phyloP scores from a whole-genome alignment of 495 filamentous ascomycete species.

The Neurospora hispaniola region DNA sequence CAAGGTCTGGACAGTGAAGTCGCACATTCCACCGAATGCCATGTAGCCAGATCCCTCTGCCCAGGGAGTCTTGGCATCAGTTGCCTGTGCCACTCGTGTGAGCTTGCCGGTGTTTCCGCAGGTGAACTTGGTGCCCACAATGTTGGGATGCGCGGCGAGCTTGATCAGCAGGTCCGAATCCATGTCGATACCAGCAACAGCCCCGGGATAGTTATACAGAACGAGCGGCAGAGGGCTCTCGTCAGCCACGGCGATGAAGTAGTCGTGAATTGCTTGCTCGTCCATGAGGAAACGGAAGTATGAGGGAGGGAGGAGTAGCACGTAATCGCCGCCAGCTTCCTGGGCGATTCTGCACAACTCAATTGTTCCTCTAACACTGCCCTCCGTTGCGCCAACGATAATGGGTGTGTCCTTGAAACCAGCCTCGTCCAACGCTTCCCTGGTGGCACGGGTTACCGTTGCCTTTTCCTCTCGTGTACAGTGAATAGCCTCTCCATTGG shows the following conservation, averaged over 20 bases:
- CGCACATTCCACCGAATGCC: conserved; percentile 80
- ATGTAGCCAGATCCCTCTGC: conserved; percentile 61
- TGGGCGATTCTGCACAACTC: conserved; percentile 59
- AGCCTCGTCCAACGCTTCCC: conserved; percentile 72
- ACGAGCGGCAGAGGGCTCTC: conserved; percentile 66
- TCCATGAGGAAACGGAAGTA: conserved; percentile 76
- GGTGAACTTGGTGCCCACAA: conserved; percentile 84
- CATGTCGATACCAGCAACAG: conserved; percentile 86
- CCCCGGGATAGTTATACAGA: conserved; percentile 86
- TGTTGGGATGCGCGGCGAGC: conserved; percentile 72
- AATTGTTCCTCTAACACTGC: conserved; percentile 67
- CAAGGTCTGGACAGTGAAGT: conserved; percentile 76
- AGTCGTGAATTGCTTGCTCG: conserved; percentile 65
- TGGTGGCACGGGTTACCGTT: conserved; percentile 66
- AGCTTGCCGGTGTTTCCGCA: conserved; percentile 85
- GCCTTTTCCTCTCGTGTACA: conserved; percentile 64
- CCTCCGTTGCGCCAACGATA: conserved; percentile 70
- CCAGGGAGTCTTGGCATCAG: conserved; percentile 60
- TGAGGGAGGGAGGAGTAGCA: conserved; percentile 65
- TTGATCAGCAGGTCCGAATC: conserved; percentile 78
- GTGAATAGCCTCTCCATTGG: conserved; percentile 82
- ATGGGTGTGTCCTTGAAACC: conserved; percentile 68
- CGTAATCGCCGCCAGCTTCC: conserved; percentile 66
- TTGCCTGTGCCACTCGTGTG: conserved; percentile 68
- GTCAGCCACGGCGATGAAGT: conserved; percentile 68